Conservation (phyloP, 768 basidiomycete genomes). For the Mycena indigotica region DNA sequence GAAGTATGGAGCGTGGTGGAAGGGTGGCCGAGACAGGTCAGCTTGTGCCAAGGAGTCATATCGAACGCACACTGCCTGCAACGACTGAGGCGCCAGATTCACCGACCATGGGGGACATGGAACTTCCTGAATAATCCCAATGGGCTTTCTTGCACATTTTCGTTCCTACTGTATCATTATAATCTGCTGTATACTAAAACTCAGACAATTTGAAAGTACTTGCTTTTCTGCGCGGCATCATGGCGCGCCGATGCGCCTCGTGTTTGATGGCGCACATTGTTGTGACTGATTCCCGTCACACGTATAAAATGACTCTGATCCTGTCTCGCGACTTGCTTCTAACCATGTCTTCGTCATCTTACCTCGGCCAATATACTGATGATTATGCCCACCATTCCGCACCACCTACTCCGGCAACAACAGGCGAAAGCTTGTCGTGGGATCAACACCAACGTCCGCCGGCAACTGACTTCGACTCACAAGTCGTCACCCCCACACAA, state of each 20-base stretch:
- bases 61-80: conserved; percentile 42
- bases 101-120: conserved; percentile 18
- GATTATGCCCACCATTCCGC: conserved; percentile 44
- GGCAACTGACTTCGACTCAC: conserved; percentile 29
- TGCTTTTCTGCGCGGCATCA: no score
- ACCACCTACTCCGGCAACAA: conserved; percentile 51
- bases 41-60: conserved; percentile 51
- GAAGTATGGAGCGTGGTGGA: conserved; percentile 63
- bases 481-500: conserved; percentile 10
- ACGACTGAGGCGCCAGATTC: conserved; percentile 36
- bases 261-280: conserved; percentile 3
- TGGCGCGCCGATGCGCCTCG: conserved; percentile 10
- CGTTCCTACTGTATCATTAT: conserved; percentile 12
- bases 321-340: conserved; percentile 30
- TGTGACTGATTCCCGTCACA: neutral
- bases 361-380: conserved; percentile 37
- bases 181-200: no score
- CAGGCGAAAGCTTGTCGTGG: conserved; percentile 42
- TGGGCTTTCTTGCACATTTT: neutral
- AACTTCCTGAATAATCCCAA: neutral
- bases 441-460: conserved; percentile 31
- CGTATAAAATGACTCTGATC: conserved; percentile 35
- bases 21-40: conserved; percentile 71
- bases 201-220: no score
- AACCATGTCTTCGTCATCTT: conserved; percentile 53